phyloP scores from a whole-genome alignment of 2,329 filamentous ascomycete genomes.

The Aureobasidium sp. region DNA sequence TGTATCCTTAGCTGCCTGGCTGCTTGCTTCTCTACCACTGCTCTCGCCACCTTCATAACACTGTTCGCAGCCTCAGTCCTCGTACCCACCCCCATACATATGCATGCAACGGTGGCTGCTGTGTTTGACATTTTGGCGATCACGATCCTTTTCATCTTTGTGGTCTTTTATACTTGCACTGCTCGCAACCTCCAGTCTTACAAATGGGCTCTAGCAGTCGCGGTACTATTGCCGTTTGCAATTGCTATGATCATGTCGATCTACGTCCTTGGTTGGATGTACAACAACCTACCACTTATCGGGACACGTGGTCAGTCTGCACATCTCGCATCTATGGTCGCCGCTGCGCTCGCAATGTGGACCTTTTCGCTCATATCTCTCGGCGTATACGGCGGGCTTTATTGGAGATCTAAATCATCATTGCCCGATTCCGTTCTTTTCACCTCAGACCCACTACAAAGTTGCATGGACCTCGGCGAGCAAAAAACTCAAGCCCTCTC shows the following conservation, averaged over 20 bases:
- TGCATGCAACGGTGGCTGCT: constrained; percentile 16
- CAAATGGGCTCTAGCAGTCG: not conserved
- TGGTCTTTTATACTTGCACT: constrained; percentile 9
- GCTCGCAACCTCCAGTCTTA: not conserved
- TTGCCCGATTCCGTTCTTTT: constrained; percentile 3
- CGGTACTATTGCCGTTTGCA: constrained; percentile 11
- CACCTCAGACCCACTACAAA: not conserved
- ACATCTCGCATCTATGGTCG: constrained; percentile 12
- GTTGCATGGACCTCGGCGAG: not conserved
- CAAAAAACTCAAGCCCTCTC: not conserved
- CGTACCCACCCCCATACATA: not conserved
- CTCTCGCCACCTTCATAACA: constrained; percentile 6
- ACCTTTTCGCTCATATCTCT: constrained; percentile 20
- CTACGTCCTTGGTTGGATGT: constrained; percentile 16
- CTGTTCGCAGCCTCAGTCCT: constrained; percentile 13
- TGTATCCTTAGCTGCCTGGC: constrained; percentile 10
- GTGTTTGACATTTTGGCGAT: constrained; percentile 16
- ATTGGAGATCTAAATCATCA: constrained; percentile 13
- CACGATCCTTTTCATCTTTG: constrained; percentile 11
- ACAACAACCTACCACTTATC: not conserved
- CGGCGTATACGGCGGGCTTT: constrained; percentile 20
- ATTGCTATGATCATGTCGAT: constrained; percentile 19
- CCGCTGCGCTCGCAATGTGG: constrained; percentile 22
- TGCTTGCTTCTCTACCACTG: constrained; percentile 5
- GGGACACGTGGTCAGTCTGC: constrained; percentile 1